phyloP scores from a whole-genome alignment of 345 rosid species.

The Hibiscus tridactylites region DNA sequence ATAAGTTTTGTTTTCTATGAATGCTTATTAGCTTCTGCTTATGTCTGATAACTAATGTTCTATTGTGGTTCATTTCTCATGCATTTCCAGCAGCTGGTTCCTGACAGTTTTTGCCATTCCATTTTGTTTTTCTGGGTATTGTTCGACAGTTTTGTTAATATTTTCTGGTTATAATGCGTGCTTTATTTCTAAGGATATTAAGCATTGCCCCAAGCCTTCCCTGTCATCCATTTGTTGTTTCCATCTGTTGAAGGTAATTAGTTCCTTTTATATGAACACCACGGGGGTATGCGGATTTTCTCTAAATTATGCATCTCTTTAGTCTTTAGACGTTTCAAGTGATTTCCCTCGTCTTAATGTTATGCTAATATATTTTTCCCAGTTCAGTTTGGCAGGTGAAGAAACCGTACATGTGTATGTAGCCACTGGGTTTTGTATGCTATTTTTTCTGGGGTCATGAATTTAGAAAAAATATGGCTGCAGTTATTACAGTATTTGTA shows the following conservation, averaged over 20 bases:
- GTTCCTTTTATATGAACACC: not conserved
- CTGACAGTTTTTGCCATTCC: not conserved
- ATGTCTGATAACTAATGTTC: slow-evolving; percentile 25
- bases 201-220: not conserved
- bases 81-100: not conserved
- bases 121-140: not conserved
- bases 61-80: not conserved
- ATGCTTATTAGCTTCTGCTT: slow-evolving; percentile 26
- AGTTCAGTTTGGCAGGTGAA: slow-evolving; percentile 12
- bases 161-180: not conserved
- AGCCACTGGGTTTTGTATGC: not conserved
- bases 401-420: not conserved
- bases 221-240: not conserved
- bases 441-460: not conserved
- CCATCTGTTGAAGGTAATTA: not conserved
- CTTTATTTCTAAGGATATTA: slow-evolving; percentile 5
- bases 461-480: not conserved
- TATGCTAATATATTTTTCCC: not conserved
- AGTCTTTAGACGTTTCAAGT: not conserved
- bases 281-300: not conserved
- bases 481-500: not conserved
- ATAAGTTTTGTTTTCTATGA: slow-evolving; percentile 19
- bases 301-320: not conserved
- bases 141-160: not conserved
- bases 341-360: not conserved